Conservation (phyloP, 305 asterid genomes). For the Andrographis paniculata region DNA sequence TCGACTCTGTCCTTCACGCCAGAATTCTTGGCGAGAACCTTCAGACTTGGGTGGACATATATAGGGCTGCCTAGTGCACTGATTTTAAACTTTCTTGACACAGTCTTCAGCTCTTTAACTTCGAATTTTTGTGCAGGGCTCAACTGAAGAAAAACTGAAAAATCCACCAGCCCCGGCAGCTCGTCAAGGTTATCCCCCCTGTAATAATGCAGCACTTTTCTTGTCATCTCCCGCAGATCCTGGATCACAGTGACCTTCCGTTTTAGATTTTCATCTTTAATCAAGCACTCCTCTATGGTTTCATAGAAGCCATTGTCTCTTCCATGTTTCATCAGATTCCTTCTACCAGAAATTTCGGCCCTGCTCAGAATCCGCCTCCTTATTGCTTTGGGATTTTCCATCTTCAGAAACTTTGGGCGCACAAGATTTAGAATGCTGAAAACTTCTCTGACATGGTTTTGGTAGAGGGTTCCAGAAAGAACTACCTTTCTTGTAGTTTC, state of each 20-base stretch:
- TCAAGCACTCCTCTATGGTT: slow-evolving; percentile 66
- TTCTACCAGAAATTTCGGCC: slow-evolving; percentile 42
- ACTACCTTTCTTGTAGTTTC: slow-evolving; percentile 85
- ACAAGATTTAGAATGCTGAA: slow-evolving; percentile 89
- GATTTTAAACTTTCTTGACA: slow-evolving; percentile 54
- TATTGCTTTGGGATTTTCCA: slow-evolving; percentile 55
- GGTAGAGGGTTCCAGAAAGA: slow-evolving; percentile 94
- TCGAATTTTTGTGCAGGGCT: slow-evolving; percentile 49
- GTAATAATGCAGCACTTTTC: slow-evolving; percentile 77
- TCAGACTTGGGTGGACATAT: slow-evolving; percentile 72
- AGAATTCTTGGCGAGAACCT: slow-evolving; percentile 49
- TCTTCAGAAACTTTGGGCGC: slow-evolving; percentile 78
- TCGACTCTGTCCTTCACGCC: slow-evolving; percentile 68
- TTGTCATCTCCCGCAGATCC: slow-evolving; percentile 88
- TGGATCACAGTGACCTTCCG: slow-evolving; percentile 75
- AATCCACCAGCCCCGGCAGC: slow-evolving; percentile 91
- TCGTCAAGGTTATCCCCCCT: slow-evolving; percentile 92
- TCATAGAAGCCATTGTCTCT: slow-evolving; percentile 72
- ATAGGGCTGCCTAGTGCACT: slow-evolving; percentile 86
- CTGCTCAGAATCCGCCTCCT: slow-evolving; percentile 80
- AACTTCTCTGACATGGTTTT: slow-evolving; percentile 91
- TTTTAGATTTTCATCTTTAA: slow-evolving; percentile 62
- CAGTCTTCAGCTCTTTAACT: slow-evolving; percentile 36
- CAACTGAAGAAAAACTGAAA: slow-evolving; percentile 63
- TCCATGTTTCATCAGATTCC: slow-evolving; percentile 40